Evolutionary conservation across 768 basidiomycete genomes (phyloP).

Genomic region (Auriscalpium microsporum): DNA sequence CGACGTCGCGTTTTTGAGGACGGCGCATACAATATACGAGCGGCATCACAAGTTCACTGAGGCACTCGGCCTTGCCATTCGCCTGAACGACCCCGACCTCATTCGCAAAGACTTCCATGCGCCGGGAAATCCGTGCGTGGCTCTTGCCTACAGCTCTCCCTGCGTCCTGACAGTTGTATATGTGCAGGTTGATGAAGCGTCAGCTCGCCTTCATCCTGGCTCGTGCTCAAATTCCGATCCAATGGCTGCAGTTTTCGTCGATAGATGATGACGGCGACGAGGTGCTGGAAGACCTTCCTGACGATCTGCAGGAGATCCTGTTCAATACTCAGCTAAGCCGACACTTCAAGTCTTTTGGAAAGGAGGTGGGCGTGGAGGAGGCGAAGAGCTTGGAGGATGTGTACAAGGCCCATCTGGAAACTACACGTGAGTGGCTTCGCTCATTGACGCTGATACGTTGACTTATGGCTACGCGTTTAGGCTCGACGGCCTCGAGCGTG

Average conservation of each 20-base stretch:
- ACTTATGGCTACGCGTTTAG: constrained; percentile 24
- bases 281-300: constrained; percentile 54
- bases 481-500: constrained; percentile 63
- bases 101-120: constrained; percentile 84
- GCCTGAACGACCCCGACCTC: constrained; percentile 71
- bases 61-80: constrained; percentile 78
- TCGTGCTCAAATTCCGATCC: constrained; percentile 81
- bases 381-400: constrained; percentile 93
- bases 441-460: background rate
- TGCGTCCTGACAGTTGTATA: background rate
- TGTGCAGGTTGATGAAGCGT: constrained; percentile 73
- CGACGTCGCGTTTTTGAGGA: constrained; percentile 79
- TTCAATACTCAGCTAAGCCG: constrained; percentile 78
- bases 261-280: constrained; percentile 45
- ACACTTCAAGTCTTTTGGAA: constrained; percentile 86
- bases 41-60: constrained; percentile 85
- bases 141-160: background rate
- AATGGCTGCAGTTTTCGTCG: constrained; percentile 69
- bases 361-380: constrained; percentile 84
- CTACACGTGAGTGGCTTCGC: constrained; percentile 50
- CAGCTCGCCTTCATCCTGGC: constrained; percentile 93
- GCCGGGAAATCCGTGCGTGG: constrained; percentile 75
- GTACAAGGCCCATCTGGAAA: constrained; percentile 94
- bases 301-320: constrained; percentile 78
- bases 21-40: constrained; percentile 84